Percentiles rank a stretch among this genome's conserved stretches.
Evolutionary conservation across 257 asterid genomes (phyloP).

Genomic region (Ilex aquifolium): DNA sequence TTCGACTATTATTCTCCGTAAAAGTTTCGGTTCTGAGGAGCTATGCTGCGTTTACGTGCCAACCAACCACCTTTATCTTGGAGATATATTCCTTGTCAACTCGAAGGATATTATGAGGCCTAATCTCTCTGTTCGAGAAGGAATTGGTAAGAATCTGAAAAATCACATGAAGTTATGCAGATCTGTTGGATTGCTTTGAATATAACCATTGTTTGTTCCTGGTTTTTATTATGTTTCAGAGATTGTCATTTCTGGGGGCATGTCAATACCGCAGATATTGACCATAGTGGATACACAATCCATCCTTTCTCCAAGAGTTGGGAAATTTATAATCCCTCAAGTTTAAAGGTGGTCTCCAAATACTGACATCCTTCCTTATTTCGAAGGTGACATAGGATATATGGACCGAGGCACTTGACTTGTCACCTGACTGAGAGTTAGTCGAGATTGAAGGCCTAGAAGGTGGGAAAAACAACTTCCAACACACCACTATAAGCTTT

Average conservation of each 20-base stretch:
- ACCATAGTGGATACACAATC: slow-evolving; percentile 40
- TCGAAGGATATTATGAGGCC: slow-evolving; percentile 75
- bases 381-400: too few relatives aligned
- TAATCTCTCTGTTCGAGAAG: slow-evolving; percentile 15
- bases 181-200: not conserved
- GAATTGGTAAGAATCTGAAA: slow-evolving; percentile 43
- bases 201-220: not conserved
- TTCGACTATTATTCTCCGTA: slow-evolving; percentile 56
- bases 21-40: slow-evolving; percentile 63
- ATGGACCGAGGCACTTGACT: too few relatives aligned
- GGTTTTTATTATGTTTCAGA: slow-evolving; percentile 29
- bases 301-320: slow-evolving; percentile 51
- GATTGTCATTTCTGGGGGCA: slow-evolving; percentile 78
- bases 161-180: not conserved
- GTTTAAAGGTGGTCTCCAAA: too few relatives aligned
- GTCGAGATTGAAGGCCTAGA: too few relatives aligned
- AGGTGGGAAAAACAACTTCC: too few relatives aligned
- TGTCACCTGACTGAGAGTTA: too few relatives aligned
- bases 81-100: slow-evolving; percentile 69
- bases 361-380: too few relatives aligned
- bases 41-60: slow-evolving; percentile 79
- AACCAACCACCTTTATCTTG: slow-evolving; percentile 85
- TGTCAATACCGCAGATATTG: slow-evolving; percentile 67
- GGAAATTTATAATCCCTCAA: slow-evolving; percentile 24
- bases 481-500: too few relatives aligned